These are phyloP conservation scores for Cinchona pubescens DNA, from an alignment of 257 asterid genomes.

Conservation along the genomic window DNA sequence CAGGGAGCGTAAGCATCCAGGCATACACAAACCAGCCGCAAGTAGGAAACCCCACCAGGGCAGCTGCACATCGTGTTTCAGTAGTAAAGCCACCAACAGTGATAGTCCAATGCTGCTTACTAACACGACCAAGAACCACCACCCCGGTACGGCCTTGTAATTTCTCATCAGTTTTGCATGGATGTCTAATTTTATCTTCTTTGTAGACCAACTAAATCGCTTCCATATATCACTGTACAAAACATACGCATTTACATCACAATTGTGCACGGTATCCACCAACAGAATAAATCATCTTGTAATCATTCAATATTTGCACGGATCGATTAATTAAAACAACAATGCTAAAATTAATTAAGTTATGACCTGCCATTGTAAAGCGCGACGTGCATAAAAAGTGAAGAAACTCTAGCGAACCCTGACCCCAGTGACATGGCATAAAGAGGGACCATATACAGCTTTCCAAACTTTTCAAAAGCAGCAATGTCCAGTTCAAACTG, in stretches of 20 bases:
- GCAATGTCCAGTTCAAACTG: conserved; percentile 62
- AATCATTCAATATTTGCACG: neutral
- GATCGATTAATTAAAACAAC: too few species aligned
- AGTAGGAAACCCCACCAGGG: conserved; percentile 96
- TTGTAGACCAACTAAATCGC: conserved; percentile 64
- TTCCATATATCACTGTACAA: conserved; percentile 77
- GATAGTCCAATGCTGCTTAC: conserved; percentile 61
- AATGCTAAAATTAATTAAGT: neutral
- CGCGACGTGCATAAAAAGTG: conserved; percentile 78
- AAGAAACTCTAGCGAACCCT: conserved; percentile 79
- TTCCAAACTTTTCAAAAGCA: conserved; percentile 62
- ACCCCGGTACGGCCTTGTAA: conserved; percentile 83
- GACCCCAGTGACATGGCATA: conserved; percentile 86
- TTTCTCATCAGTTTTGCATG: conserved; percentile 72
- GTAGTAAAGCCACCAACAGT: conserved; percentile 60
- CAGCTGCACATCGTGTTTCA: conserved; percentile 78
- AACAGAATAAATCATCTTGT: neutral
- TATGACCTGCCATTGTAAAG: conserved; percentile 84
- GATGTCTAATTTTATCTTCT: conserved; percentile 59
- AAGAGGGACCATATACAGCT: conserved; percentile 78
- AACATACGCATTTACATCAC: neutral
- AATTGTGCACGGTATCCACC: too few species aligned
- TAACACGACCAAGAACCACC: conserved; percentile 75
- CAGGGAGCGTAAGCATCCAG: conserved; percentile 80
- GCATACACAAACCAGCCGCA: conserved; percentile 79